Evolutionary conservation across 306 rosid genomes (phyloP).

Genomic region (Malus asiatica): DNA sequence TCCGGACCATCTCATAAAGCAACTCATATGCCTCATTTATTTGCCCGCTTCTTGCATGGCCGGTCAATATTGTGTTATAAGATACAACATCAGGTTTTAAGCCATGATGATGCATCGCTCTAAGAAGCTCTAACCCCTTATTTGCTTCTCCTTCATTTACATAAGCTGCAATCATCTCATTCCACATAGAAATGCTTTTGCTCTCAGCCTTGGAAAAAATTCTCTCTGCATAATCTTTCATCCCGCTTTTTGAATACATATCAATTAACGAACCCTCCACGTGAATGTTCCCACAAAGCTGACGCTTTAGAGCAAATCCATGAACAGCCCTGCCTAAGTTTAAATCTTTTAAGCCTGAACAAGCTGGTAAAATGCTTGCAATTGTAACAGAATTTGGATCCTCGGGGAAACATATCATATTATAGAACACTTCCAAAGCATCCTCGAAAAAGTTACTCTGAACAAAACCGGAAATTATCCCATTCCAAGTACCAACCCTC

Average conservation of each 20-base stretch:
- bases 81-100: constrained; percentile 38
- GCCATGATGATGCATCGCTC: constrained; percentile 25
- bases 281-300: constrained; percentile 25
- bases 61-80: constrained; percentile 33
- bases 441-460: constrained; percentile 35
- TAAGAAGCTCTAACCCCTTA: constrained; percentile 29
- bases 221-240: constrained; percentile 17
- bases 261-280: constrained; percentile 38
- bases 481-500: constrained; percentile 40
- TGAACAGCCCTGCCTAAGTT: constrained; percentile 37
- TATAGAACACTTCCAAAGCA: constrained; percentile 29
- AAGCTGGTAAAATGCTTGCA: constrained; percentile 39
- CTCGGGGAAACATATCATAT: constrained; percentile 28
- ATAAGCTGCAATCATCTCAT: constrained; percentile 35
- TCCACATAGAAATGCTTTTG: constrained; percentile 34
- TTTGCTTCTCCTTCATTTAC: constrained; percentile 18
- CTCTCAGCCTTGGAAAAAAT: constrained; percentile 18
- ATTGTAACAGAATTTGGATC: constrained; percentile 30
- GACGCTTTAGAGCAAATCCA: constrained; percentile 26
- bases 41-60: constrained; percentile 34
- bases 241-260: constrained; percentile 37
- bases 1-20: constrained; percentile 31
- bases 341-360: constrained; percentile 33
- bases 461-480: constrained; percentile 40
- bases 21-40: constrained; percentile 31